Percentiles rank a stretch among this genome's conserved stretches.
Evolutionary conservation across 2,329 filamentous ascomycete genomes (phyloP).

Genomic region (Botrytis pseudocinerea): DNA sequence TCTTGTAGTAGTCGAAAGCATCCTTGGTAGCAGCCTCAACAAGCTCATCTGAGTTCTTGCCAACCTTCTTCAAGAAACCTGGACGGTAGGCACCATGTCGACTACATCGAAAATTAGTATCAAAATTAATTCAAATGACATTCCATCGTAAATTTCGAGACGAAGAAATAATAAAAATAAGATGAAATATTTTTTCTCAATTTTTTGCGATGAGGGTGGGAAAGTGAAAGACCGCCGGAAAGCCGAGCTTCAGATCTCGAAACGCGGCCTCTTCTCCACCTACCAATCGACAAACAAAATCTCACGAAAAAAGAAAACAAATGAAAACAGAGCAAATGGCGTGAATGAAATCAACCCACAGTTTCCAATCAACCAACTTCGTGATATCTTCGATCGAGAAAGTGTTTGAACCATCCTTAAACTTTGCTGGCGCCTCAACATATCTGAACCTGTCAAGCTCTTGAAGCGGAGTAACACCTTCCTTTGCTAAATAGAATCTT

Average conservation of each 20-base stretch:
- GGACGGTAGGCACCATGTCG: constrained; percentile 62
- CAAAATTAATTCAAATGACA: neutral
- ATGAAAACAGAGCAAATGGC: constrained; percentile 23
- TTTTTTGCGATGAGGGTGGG: constrained; percentile 10
- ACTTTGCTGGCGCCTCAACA: constrained; percentile 50
- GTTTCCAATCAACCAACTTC: constrained; percentile 68
- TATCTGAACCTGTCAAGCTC: constrained; percentile 64
- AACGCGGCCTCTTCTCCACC: neutral
- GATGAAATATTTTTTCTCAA: neutral
- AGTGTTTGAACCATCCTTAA: constrained; percentile 43
- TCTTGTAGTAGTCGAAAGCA: constrained; percentile 52
- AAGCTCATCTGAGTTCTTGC: constrained; percentile 51
- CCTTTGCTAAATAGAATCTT: constrained; percentile 31
- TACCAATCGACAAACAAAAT: constrained; percentile 23
- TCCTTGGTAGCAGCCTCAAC: constrained; percentile 52
- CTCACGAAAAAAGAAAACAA: constrained; percentile 22
- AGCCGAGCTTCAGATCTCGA: neutral
- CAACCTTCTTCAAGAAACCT: constrained; percentile 58
- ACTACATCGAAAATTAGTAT: constrained; percentile 27
- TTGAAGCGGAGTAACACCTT: constrained; percentile 43
- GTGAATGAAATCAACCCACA: constrained; percentile 50
- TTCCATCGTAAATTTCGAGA: neutral
- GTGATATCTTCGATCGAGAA: constrained; percentile 57
- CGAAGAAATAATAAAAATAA: constrained; percentile 7
- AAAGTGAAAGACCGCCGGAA: constrained; percentile 5